A percentile compares a stretch with the other conserved stretches of the same genome.
Conservation (phyloP, 2,329 filamentous ascomycete genomes). For the Xylogone sp. region DNA sequence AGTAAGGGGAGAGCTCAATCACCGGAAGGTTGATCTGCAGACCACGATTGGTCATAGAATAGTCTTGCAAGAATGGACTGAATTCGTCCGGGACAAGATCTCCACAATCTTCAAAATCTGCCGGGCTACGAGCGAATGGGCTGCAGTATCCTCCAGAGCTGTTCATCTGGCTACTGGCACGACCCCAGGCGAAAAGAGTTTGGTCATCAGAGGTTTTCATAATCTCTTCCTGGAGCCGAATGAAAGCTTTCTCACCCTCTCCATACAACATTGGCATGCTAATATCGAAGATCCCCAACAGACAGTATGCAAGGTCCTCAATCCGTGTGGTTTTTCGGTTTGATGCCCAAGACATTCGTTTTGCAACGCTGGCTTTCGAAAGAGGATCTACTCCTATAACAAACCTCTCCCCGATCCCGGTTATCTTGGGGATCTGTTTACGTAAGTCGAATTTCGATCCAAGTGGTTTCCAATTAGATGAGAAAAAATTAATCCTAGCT, state of each 20-base stretch:
- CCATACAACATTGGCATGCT: constrained; percentile 42
- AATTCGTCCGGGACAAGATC: too few relatives aligned
- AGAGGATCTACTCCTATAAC: too few relatives aligned
- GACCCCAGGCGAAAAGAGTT: constrained; percentile 28
- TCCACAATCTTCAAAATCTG: too few relatives aligned
- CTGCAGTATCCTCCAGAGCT: too few relatives aligned
- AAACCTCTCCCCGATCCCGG: too few relatives aligned
- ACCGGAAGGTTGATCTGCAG: too few relatives aligned
- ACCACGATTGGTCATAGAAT: too few relatives aligned
- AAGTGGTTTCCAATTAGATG: constrained; percentile 3
- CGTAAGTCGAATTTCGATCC: constrained; percentile 5
- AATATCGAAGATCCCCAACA: constrained; percentile 39
- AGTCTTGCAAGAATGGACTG: too few relatives aligned
- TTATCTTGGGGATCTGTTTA: neutral
- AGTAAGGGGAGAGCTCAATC: too few relatives aligned
- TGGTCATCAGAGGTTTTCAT: constrained; percentile 25
- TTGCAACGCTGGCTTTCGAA: constrained; percentile 26
- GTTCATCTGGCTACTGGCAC: too few relatives aligned
- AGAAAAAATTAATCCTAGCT: constrained; percentile 1
- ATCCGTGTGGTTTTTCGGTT: constrained; percentile 27
- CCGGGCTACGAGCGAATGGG: too few relatives aligned
- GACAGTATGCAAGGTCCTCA: constrained; percentile 40
- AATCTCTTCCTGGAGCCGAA: constrained; percentile 32
- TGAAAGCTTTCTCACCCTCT: constrained; percentile 28
- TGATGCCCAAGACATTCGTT: constrained; percentile 38